Conservation (phyloP, 176 grass and related monocot genomes). For the Stipa capillata region DNA sequence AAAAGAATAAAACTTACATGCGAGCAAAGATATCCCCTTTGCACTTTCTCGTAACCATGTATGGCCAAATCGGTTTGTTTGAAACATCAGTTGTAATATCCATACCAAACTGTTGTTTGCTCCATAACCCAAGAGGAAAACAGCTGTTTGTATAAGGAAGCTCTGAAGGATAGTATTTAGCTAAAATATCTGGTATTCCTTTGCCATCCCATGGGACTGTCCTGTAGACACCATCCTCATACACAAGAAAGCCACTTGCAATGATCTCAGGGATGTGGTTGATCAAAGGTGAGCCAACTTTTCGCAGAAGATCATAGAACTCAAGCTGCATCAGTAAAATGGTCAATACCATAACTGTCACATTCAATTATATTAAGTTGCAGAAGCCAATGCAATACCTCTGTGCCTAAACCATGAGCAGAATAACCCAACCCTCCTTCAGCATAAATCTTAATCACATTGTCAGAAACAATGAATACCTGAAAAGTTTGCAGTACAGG, state of each 20-base stretch:
- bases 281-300: conserved; percentile 53
- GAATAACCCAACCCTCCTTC: conserved; percentile 70
- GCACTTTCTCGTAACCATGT: conserved; percentile 88
- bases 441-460: conserved; percentile 84
- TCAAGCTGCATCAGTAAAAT: conserved; percentile 56
- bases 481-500: conserved; percentile 26
- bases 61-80: conserved; percentile 67
- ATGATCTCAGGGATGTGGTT: conserved; percentile 78
- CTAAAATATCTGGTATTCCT: conserved; percentile 58
- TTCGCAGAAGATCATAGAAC: conserved; percentile 75
- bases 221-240: conserved; percentile 41
- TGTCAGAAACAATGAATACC: conserved; percentile 82
- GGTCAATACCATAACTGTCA: conserved; percentile 14
- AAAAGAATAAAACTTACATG: conserved; percentile 52
- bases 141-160: conserved; percentile 21
- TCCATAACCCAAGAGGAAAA: conserved; percentile 90
- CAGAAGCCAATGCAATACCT: conserved; percentile 45
- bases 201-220: conserved; percentile 88
- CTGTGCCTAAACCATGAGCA: conserved; percentile 76
- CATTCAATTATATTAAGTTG: neutral
- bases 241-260: conserved; percentile 83
- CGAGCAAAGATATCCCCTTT: conserved; percentile 90
- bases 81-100: conserved; percentile 29
- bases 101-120: conserved; percentile 55
- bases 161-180: conserved; percentile 38